Percentiles rank a stretch among this genome's conserved stretches.
Evolutionary conservation across 441 rosid species (phyloP).

Genomic region (Pelargonium australe): DNA sequence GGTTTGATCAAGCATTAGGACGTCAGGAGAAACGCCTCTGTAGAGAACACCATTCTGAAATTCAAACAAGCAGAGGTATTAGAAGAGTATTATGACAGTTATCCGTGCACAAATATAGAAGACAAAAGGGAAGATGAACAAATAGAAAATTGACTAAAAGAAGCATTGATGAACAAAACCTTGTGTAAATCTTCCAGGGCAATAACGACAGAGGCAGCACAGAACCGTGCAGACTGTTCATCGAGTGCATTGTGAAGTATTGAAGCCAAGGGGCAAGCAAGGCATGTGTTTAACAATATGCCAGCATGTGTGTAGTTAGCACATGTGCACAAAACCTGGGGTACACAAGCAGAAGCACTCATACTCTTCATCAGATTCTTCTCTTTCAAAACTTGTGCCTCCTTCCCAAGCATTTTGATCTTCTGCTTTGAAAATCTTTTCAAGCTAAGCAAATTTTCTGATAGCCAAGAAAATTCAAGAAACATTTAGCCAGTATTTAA

Average conservation of each 20-base stretch:
- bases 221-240: constrained; percentile 66
- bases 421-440: constrained; percentile 81
- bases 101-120: not conserved
- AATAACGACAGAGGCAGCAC: constrained; percentile 64
- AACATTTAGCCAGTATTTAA: constrained; percentile 18
- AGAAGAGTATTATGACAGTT: not conserved
- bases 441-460: constrained; percentile 66
- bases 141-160: constrained; percentile 6
- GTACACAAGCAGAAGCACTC: constrained; percentile 56
- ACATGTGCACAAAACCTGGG: constrained; percentile 62
- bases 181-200: constrained; percentile 77
- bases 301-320: constrained; percentile 61
- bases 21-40: constrained; percentile 85
- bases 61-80: constrained; percentile 22
- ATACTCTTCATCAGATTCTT: constrained; percentile 64
- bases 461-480: constrained; percentile 20
- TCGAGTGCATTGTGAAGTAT: constrained; percentile 68
- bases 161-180: constrained; percentile 32
- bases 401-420: constrained; percentile 73
- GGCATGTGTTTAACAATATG: constrained; percentile 59
- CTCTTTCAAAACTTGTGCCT: constrained; percentile 77
- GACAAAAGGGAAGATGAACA: constrained; percentile 8
- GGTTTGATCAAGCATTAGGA: constrained; percentile 73
- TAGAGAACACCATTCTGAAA: constrained; percentile 69
- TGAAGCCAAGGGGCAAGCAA: constrained; percentile 79